Evolutionary conservation across 163 green algal genomes (phyloP), one percentile per base, ranked within the genome.

Genomic region (Chlamydomonas reinhardtii): DNA sequence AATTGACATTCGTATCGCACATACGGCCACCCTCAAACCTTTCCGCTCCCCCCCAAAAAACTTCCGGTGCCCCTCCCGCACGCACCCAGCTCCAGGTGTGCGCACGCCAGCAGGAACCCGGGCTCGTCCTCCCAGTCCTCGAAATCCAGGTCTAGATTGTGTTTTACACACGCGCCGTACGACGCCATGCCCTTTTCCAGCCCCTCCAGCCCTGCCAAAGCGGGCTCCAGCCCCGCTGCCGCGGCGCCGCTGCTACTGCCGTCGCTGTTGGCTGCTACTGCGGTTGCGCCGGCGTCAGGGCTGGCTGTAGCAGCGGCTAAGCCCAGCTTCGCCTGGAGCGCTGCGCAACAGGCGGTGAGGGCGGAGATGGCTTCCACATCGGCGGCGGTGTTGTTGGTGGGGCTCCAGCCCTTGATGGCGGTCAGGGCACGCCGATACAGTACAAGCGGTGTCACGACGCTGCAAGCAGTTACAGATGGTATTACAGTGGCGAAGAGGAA

Each of bases 131-230:
- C 65, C 80, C 70, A 79, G 39, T 92, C 89, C 29, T 89, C 89
- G 12, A 91, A 64, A 43, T 84, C 85, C 31, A 92, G 79, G 72
- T 92, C 89, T 39, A 90, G 31, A 31, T 62, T 87, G 43, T 92
- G 89, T n/a, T 62, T 71, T 35, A 89, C 88, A 59, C 59, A 32
- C 29, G 43, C 66, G 27, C 31, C 39, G 79, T 85, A 85, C 52
- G 48, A 62, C 32, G 25, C 32, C 52, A 72, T 72, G 22, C 68
- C 62, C 32, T 39, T 0, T 70, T 15, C 56, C 29, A 80, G 37
- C 27, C 32, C 70, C 34, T 80, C 81, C 32, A 79, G n/a, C 35
- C 9, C 54, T 34, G 69, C 2, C 79, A 34, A 71, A 32, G 31
- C 79, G 4, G 14, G 34, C 69, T 35, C 34, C 32, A 74, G 73